These are phyloP conservation scores for Solanum hybrid DNA, from an alignment of 305 asterid species.

Conservation along the genomic window DNA sequence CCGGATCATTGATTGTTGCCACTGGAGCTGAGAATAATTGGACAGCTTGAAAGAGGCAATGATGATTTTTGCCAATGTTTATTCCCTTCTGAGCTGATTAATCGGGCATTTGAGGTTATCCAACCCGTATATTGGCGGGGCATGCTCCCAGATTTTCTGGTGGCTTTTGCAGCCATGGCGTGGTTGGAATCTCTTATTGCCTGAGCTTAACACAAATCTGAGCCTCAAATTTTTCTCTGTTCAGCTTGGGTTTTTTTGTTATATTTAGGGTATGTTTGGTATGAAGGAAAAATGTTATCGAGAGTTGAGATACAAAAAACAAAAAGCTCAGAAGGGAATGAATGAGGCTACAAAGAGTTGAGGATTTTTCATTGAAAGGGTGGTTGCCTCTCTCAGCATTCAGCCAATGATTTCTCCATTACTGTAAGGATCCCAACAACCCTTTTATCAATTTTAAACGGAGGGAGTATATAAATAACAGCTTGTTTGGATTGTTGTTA, in stretches of 20 bases:
- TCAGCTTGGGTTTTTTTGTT: background rate
- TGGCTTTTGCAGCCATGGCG: background rate
- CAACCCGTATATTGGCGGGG: background rate
- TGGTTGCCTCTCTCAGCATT: background rate
- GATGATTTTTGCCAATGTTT: background rate
- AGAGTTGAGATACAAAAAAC: background rate
- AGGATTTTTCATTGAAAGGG: background rate
- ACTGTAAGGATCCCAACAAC: background rate
- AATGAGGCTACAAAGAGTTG: background rate
- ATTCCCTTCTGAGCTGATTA: background rate
- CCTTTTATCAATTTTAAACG: background rate
- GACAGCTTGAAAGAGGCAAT: background rate
- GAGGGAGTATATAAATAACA: background rate
- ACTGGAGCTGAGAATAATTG: background rate
- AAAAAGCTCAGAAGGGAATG: background rate
- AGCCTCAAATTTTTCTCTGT: background rate
- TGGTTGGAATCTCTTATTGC: background rate
- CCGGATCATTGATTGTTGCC: background rate
- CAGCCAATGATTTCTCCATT: background rate
- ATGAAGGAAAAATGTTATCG: background rate
- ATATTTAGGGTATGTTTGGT: background rate
- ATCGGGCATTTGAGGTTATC: background rate
- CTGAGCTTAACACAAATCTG: background rate
- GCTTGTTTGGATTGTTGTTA: background rate
- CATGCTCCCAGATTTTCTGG: background rate